Conservation (phyloP, 805 yeast species). For the Ogataea polymorpha region DNA sequence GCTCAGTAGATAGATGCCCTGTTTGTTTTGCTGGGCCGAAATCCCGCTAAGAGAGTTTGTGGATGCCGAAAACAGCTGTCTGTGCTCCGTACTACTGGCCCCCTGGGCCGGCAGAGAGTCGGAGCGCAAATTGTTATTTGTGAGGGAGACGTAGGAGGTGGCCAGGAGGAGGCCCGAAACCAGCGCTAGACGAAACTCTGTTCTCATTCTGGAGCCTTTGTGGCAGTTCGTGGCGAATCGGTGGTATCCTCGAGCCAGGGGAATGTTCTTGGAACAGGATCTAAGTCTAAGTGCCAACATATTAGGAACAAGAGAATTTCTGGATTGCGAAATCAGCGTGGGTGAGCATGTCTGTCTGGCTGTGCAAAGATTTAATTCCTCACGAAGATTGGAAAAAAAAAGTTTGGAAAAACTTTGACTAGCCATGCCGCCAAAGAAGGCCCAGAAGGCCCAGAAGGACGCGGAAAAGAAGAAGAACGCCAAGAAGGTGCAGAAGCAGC, state of each 20-base stretch:
- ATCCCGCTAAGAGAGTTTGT: conserved; percentile 41
- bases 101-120: conserved; percentile 28
- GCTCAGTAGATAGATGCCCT: conserved; percentile 53
- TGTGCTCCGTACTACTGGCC: conserved; percentile 15
- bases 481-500: conserved; percentile 58
- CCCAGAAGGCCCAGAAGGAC: conserved; percentile 37
- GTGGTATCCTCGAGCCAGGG: conserved; percentile 3
- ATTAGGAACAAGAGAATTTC: conserved; percentile 5
- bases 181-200: conserved; percentile 30
- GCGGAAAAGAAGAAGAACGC: conserved; percentile 61
- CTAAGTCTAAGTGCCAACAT: conserved; percentile 19
- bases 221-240: not conserved
- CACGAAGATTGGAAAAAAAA: conserved; percentile 5
- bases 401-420: conserved; percentile 9
- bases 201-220: conserved; percentile 24
- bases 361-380: conserved; percentile 3
- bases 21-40: conserved; percentile 40
- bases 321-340: conserved; percentile 13
- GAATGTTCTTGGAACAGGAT: conserved; percentile 13
- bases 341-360: conserved; percentile 16
- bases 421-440: conserved; percentile 80
- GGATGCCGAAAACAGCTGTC: conserved; percentile 39
- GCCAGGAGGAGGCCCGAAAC: conserved; percentile 34
- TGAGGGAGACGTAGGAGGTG: conserved; percentile 32
- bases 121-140: conserved; percentile 26